These are phyloP conservation scores for Fusarium globosum DNA, from an alignment of 2,329 filamentous ascomycete genomes.

Conservation along the genomic window DNA sequence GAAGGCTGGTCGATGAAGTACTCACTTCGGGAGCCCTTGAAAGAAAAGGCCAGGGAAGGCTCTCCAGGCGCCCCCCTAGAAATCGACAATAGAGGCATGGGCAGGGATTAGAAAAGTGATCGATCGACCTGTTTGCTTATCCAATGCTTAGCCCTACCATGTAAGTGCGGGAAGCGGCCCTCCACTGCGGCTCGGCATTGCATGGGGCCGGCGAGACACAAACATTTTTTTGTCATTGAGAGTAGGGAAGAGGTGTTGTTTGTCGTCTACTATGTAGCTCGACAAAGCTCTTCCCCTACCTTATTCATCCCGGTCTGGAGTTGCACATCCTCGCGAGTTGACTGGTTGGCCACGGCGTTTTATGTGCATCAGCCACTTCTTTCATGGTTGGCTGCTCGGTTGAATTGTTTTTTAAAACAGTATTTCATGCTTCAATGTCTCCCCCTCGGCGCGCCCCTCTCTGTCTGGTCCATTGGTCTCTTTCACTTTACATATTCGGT, in stretches of 20 bases:
- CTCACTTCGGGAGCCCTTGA: constrained; percentile 23
- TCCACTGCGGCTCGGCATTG: constrained; percentile 19
- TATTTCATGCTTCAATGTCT: neutral
- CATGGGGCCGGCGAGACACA: constrained; percentile 13
- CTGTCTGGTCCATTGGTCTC: constrained; percentile 11
- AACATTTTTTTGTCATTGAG: constrained; percentile 7
- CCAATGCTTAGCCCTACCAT: constrained; percentile 19
- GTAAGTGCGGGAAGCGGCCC: constrained; percentile 22
- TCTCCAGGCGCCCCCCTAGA: neutral
- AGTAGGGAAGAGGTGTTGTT: constrained; percentile 14
- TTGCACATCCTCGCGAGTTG: constrained; percentile 13
- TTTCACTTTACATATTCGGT: constrained; percentile 12
- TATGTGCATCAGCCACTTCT: constrained; percentile 34
- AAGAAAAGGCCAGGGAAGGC: neutral
- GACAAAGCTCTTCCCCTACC: constrained; percentile 5
- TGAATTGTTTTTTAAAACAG: constrained; percentile 8
- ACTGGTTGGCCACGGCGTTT: constrained; percentile 33
- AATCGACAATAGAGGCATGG: neutral
- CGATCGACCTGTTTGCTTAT: constrained; percentile 29
- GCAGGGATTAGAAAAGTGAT: constrained; percentile 15
- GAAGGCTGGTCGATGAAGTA: constrained; percentile 58
- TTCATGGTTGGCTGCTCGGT: constrained; percentile 19
- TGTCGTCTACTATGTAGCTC: constrained; percentile 1
- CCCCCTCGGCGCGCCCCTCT: constrained; percentile 3
- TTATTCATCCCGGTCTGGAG: neutral